Percentiles rank a stretch among this genome's conserved stretches.
These are phyloP conservation scores for Cutaneotrichosporon sp. DNA, from an alignment of 1,284 basidiomycete species.

Conservation along the genomic window DNA sequence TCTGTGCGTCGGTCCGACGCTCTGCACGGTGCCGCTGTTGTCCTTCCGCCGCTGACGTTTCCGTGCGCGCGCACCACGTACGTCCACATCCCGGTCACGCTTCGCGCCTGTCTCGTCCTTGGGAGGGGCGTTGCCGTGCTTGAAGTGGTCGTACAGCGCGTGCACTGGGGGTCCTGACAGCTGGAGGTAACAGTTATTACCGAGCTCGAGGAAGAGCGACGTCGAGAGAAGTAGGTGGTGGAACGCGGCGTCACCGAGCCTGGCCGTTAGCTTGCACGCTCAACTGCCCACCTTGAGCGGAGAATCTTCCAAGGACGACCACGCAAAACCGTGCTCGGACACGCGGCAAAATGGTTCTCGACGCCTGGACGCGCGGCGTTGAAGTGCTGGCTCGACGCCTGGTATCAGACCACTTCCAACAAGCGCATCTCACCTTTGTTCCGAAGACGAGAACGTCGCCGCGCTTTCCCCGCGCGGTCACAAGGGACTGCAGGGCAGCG, in stretches of 20 bases:
- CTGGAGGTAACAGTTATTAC: conserved; percentile 51
- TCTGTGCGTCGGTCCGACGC: too few species aligned
- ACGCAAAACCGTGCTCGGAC: conserved; percentile 22
- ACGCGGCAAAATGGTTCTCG: conserved; percentile 13
- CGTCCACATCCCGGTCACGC: conserved; percentile 8
- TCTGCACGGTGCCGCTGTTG: too few species aligned
- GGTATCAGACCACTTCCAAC: neutral
- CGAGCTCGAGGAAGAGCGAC: conserved; percentile 48
- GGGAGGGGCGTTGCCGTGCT: neutral
- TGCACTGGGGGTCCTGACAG: conserved; percentile 48
- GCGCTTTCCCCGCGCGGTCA: conserved; percentile 2
- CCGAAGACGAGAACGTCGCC: conserved; percentile 23
- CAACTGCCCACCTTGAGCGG: conserved; percentile 23
- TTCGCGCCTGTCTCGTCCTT: conserved; percentile 3
- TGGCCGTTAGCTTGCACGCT: conserved; percentile 13
- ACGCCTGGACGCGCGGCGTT: neutral
- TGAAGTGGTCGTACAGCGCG: conserved; percentile 25
- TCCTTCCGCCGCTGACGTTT: too few species aligned
- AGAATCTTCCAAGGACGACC: conserved; percentile 28
- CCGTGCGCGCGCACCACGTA: neutral
- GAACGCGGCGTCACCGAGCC: conserved; percentile 48
- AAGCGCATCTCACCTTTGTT: conserved; percentile 19
- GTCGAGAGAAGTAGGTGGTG: conserved; percentile 47
- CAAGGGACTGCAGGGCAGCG: conserved; percentile 26
- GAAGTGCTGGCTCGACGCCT: neutral